Base-by-base conservation (phyloP, 805 yeast genomes). In the Candida maris region DNA sequence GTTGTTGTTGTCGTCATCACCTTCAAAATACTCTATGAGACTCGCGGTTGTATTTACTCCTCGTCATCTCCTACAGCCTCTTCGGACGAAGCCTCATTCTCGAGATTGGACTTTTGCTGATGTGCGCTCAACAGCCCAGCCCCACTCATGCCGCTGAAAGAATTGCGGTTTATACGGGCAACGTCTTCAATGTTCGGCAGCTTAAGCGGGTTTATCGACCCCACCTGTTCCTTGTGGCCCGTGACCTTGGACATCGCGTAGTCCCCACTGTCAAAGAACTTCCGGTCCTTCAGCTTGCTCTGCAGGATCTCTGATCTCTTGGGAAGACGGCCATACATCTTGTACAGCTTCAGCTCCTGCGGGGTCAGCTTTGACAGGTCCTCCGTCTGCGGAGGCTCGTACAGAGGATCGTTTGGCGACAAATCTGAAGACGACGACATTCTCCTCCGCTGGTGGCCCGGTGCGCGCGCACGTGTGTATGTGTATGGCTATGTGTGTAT, bases 211-310 rank as follows among this genome's bases (percentile, higher is more conserved):
- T 64, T 39, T 48, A 57, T 45, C 2, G 56, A 47, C 3, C 62
- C 62, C 18, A 54, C 57, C 32, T 51, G 55, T 28, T 48, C 53
- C 28, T 49, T 61, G 9, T 68, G 67, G 6, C 86, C 86, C 2
- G 50, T 42, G 3, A 79, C 85, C 57, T 70, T 80, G 49, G 79
- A 84, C 73, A 88, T 74, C 8, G 96, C 96, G 60, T 88, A 88
- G 62, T 88, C 97, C 7, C 96, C 96, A 44, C 94, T 83, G 56
- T 88, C 97, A 54, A 88, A 89, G 61, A 84, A 88, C 65, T 87
- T 89, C 51, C 95, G 77, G 46, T 88, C 96, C 61, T 84, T 85
- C 51, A 85, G 65, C 56, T 83, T 85, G 43, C 81, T 76, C 34
- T 82, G 72, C 34, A 88, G 68, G 15, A 88, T 67, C 45, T 87